Conservation (phyloP, 2,329 filamentous ascomycete species). For the Diplodia scrobiculata region DNA sequence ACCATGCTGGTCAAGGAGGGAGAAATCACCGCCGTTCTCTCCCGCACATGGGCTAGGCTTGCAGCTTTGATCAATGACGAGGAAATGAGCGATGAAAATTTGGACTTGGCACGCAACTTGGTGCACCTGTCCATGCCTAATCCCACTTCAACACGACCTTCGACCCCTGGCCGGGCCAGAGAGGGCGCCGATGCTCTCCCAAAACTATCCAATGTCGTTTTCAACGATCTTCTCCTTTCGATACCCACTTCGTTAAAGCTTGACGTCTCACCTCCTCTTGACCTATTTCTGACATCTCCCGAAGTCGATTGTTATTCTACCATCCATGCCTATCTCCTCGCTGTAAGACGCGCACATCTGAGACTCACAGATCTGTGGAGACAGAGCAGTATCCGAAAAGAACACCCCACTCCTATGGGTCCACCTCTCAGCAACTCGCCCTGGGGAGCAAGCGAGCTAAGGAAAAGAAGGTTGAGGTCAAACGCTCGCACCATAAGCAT, state of each 20-base stretch:
- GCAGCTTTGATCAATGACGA: constrained; percentile 77
- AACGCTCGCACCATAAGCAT: constrained; percentile 66
- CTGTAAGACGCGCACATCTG: constrained; percentile 81
- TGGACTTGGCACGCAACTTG: constrained; percentile 79
- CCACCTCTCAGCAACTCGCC: constrained; percentile 65
- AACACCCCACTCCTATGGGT: constrained; percentile 67
- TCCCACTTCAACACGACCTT: constrained; percentile 39
- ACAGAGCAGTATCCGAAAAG: constrained; percentile 73
- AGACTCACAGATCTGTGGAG: constrained; percentile 86
- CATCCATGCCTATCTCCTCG: constrained; percentile 85
- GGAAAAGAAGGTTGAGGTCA: constrained; percentile 64
- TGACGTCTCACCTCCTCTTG: constrained; percentile 74
- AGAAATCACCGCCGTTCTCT: constrained; percentile 76
- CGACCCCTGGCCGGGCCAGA: constrained; percentile 47
- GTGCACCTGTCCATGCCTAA: constrained; percentile 68
- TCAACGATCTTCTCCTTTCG: constrained; percentile 80
- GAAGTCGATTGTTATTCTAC: constrained; percentile 79
- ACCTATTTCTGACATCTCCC: constrained; percentile 77
- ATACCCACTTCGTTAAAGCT: constrained; percentile 71
- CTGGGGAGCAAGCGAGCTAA: constrained; percentile 62
- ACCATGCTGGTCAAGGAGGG: constrained; percentile 78
- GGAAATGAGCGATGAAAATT: constrained; percentile 69
- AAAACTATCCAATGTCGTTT: constrained; percentile 57
- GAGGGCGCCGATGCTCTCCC: constrained; percentile 40
- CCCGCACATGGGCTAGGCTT: constrained; percentile 76